Conservation (phyloP, 1,284 basidiomycete genomes). For the Trichosporon faecale region DNA sequence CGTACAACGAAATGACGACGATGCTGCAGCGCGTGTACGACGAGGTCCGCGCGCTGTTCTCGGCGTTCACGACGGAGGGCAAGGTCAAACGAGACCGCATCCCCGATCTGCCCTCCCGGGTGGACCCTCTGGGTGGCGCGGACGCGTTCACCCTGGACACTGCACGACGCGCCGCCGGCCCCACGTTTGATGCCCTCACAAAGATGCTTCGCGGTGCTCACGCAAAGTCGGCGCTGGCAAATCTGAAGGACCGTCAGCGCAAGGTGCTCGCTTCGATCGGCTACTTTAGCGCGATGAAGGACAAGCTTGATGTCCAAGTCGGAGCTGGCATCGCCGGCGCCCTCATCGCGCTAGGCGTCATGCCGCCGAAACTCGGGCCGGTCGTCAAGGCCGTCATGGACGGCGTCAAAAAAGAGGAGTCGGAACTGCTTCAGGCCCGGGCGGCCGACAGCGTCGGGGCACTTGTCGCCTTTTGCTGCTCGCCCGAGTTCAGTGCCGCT, state of each 20-base stretch:
- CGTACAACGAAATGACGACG: conserved; percentile 89
- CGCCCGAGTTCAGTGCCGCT: conserved; percentile 58
- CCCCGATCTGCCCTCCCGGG: conserved; percentile 71
- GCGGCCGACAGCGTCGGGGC: conserved; percentile 82
- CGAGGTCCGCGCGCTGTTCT: conserved; percentile 76
- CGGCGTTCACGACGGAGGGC: conserved; percentile 77
- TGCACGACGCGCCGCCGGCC: conserved; percentile 68
- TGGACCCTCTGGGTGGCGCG: conserved; percentile 64
- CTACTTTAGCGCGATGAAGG: conserved; percentile 78
- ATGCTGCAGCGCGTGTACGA: conserved; percentile 73
- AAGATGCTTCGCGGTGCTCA: conserved; percentile 60
- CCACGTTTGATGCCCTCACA: conserved; percentile 66
- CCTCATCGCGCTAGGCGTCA: conserved; percentile 75
- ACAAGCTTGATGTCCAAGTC: conserved; percentile 81
- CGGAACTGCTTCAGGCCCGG: conserved; percentile 81
- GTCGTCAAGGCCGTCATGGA: conserved; percentile 98
- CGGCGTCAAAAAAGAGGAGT: conserved; percentile 94
- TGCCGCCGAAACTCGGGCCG: conserved; percentile 90
- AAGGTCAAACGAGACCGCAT: conserved; percentile 77
- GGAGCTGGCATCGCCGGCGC: conserved; percentile 86
- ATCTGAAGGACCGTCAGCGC: conserved; percentile 72
- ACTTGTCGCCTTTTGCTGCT: conserved; percentile 82
- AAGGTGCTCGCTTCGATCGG: conserved; percentile 74
- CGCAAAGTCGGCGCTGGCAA: conserved; percentile 71
- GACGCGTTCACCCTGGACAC: conserved; percentile 77